Percentiles rank a stretch among this genome's conserved stretches.
Conservation (phyloP, 495 filamentous ascomycete genomes). For the Xylaria nigripes region DNA sequence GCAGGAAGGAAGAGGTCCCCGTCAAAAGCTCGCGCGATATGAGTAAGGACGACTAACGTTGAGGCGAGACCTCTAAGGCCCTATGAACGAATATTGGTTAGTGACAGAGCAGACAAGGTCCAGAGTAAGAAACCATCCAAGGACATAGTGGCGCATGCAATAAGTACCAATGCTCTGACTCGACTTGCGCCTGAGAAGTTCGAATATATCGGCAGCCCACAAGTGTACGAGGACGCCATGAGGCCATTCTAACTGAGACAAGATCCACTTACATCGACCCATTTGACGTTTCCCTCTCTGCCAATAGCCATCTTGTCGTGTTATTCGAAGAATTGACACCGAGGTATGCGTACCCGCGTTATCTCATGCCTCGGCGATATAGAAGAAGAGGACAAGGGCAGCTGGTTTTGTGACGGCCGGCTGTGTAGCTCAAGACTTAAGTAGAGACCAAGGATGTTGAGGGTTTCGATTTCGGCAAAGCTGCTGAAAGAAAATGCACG, state of each 20-base stretch:
- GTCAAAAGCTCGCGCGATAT: slow-evolving; percentile 54
- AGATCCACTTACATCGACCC: slow-evolving; percentile 54
- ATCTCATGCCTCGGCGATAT: slow-evolving; percentile 19
- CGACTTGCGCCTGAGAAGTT: not conserved
- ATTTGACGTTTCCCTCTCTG: slow-evolving; percentile 54
- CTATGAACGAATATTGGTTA: slow-evolving; percentile 24
- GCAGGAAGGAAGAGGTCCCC: slow-evolving; percentile 50
- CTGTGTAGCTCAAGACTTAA: not conserved
- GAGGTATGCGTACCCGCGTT: slow-evolving; percentile 4
- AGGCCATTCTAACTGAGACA: slow-evolving; percentile 2
- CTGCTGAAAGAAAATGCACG: not conserved
- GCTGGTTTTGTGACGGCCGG: not conserved
- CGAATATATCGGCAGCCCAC: not conserved
- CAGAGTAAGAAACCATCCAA: not conserved
- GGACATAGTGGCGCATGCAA: not conserved
- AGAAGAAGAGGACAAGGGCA: not conserved
- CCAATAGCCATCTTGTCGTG: slow-evolving; percentile 31
- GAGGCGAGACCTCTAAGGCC: slow-evolving; percentile 59
- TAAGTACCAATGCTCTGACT: not conserved
- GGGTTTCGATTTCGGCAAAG: not conserved
- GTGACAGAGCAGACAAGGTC: not conserved
- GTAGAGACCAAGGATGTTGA: not conserved
- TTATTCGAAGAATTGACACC: slow-evolving; percentile 8
- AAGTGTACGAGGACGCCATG: not conserved
- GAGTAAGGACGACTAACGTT: slow-evolving; percentile 54